Conservation (phyloP, 192 early-diverging fungal genomes). For the Umbelopsis isabellina region DNA sequence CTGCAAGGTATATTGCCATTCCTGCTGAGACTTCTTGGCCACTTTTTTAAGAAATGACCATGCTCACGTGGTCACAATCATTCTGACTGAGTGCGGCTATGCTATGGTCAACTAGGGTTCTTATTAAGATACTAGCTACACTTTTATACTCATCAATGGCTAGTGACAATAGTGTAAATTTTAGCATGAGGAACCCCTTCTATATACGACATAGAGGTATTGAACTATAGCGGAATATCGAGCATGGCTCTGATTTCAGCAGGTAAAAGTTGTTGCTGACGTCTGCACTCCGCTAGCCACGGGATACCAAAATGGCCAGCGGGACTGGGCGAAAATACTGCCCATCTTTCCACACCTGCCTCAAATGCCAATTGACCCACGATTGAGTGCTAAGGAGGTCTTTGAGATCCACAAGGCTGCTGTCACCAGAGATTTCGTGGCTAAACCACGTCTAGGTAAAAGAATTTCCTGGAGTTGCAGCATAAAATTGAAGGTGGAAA, state of each 20-base stretch:
- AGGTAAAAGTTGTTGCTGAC: not conserved
- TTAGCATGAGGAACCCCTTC: no score
- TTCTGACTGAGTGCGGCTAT: constrained; percentile 2
- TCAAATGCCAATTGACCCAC: constrained; percentile 32
- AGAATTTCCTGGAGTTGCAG: not conserved
- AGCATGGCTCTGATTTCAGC: no score
- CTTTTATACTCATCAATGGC: no score
- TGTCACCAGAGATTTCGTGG: constrained; percentile 82
- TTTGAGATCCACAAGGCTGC: constrained; percentile 84
- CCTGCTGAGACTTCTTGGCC: not conserved
- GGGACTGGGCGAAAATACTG: not conserved
- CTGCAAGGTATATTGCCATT: not conserved
- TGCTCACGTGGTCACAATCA: constrained; percentile 17
- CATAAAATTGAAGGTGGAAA: not conserved
- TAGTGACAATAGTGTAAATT: no score
- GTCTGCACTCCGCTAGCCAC: constrained; percentile 19
- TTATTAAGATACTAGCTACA: no score
- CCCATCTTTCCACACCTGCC: constrained; percentile 18
- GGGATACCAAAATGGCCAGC: constrained; percentile 14
- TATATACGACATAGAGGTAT: no score
- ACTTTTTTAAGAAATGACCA: not conserved
- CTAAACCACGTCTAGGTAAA: constrained; percentile 87
- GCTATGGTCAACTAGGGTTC: no score
- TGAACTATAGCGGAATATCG: no score
- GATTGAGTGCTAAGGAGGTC: constrained; percentile 61